phyloP scores from a whole-genome alignment of 2,329 filamentous ascomycete genomes.

The Nannizziopsis barbatae region DNA sequence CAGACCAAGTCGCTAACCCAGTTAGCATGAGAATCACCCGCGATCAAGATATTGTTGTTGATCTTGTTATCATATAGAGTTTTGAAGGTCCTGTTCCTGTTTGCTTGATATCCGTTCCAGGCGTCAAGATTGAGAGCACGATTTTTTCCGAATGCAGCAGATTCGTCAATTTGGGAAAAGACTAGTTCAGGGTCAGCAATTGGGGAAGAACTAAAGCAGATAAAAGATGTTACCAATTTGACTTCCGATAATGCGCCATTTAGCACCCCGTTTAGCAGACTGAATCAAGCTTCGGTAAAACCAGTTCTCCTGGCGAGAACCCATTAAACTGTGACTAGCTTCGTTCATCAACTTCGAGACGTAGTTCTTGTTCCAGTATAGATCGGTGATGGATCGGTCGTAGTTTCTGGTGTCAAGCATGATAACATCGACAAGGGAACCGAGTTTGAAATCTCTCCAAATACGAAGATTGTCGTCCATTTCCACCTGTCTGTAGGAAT shows the following conservation, averaged over 20 bases:
- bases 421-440: slow-evolving; percentile 54
- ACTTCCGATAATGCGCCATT: slow-evolving; percentile 57
- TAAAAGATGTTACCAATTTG: slow-evolving; percentile 10
- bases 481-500: slow-evolving; percentile 42
- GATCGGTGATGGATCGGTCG: slow-evolving; percentile 52
- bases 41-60: slow-evolving; percentile 60
- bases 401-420: slow-evolving; percentile 61
- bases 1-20: slow-evolving; percentile 53
- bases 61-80: slow-evolving; percentile 58
- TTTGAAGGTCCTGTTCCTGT: slow-evolving; percentile 58
- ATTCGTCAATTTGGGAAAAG: slow-evolving; percentile 22
- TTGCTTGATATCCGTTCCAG: slow-evolving; percentile 59
- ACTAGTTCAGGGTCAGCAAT: slow-evolving; percentile 1
- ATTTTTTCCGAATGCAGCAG: slow-evolving; percentile 20
- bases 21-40: slow-evolving; percentile 57
- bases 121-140: slow-evolving; percentile 45
- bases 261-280: slow-evolving; percentile 52
- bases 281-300: slow-evolving; percentile 51
- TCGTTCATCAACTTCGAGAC: slow-evolving; percentile 54
- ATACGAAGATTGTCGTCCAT: slow-evolving; percentile 59
- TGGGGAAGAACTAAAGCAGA: not conserved
- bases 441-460: slow-evolving; percentile 57
- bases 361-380: slow-evolving; percentile 51
- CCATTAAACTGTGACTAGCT: slow-evolving; percentile 58
- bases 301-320: slow-evolving; percentile 62